Evolutionary conservation across 306 rosid species (phyloP).

Genomic region (Dalbergia cochinchinensis): DNA sequence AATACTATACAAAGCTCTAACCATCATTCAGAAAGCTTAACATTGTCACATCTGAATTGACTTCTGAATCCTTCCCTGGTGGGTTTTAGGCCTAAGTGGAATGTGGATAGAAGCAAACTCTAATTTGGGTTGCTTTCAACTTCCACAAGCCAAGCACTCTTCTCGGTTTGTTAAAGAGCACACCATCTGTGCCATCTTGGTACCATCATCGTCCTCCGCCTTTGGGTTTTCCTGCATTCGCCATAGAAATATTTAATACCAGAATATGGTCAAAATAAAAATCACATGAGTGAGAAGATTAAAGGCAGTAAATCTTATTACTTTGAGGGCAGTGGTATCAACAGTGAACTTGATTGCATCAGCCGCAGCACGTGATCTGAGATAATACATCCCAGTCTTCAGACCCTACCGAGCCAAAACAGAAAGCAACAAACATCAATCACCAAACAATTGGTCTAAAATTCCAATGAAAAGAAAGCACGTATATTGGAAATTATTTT

Average conservation of each 20-base stretch:
- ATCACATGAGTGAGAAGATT: constrained; percentile 1
- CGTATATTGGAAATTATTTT: too few relatives aligned
- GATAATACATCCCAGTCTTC: constrained; percentile 94
- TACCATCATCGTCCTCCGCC: constrained; percentile 58
- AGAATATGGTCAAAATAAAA: background rate
- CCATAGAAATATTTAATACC: constrained; percentile 5
- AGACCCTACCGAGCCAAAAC: constrained; percentile 62
- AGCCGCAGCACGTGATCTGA: constrained; percentile 82
- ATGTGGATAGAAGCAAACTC: background rate
- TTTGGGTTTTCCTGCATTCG: constrained; percentile 60
- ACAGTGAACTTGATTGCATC: constrained; percentile 95
- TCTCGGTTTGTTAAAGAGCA: constrained; percentile 87
- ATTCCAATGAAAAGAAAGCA: background rate
- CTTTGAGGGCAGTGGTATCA: constrained; percentile 70
- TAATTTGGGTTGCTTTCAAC: constrained; percentile 48
- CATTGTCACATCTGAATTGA: background rate
- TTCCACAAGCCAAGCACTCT: constrained; percentile 89
- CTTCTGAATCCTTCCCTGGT: background rate
- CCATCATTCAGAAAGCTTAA: background rate
- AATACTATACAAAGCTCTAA: constrained; percentile 47
- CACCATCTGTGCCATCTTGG: constrained; percentile 85
- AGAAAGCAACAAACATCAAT: constrained; percentile 30
- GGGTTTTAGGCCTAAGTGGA: background rate
- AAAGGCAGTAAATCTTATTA: constrained; percentile 32
- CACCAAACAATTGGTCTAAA: background rate